These are phyloP conservation scores for Acanthamoeba polyphaga DNA, from an alignment of 208 protist genomes.

Conservation along the genomic window DNA sequence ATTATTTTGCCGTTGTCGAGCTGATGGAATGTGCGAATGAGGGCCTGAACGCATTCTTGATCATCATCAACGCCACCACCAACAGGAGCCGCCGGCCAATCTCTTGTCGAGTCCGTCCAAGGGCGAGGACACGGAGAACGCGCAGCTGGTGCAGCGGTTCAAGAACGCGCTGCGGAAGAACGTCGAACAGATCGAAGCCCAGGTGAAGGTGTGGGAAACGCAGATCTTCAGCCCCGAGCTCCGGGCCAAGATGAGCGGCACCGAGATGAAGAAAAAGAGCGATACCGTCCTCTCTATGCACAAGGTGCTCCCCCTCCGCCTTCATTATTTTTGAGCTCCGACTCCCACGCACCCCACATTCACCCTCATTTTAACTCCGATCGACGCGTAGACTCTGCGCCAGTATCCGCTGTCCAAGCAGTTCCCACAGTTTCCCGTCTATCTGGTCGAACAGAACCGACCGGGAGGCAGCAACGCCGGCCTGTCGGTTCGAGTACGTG, in stretches of 20 bases:
- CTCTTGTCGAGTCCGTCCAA: slow-evolving; percentile 4
- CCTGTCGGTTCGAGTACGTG: background rate
- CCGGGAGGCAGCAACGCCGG: background rate
- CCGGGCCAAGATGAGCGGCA: background rate
- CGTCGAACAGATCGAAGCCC: background rate
- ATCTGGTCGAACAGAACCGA: background rate
- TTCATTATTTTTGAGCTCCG: background rate
- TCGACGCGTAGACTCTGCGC: background rate
- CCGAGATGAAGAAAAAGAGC: slow-evolving; percentile 16
- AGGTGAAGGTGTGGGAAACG: slow-evolving; percentile 17
- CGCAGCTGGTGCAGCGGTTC: slow-evolving; percentile 31
- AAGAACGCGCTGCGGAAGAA: slow-evolving; percentile 15
- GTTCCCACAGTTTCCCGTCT: background rate
- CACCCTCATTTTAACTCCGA: too few species aligned
- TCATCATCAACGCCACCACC: too few species aligned
- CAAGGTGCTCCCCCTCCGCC: background rate
- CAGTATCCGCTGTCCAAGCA: background rate
- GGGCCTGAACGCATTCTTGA: too few species aligned
- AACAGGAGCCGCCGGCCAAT: too few species aligned
- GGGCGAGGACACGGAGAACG: background rate
- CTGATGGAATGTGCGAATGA: too few species aligned
- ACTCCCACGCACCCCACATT: too few species aligned
- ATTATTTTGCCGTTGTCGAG: background rate
- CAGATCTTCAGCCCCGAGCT: slow-evolving; percentile 23
- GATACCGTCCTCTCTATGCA: slow-evolving; percentile 15